Evolutionary conservation across 257 asterid species (phyloP).

Genomic region (Rhazya stricta): DNA sequence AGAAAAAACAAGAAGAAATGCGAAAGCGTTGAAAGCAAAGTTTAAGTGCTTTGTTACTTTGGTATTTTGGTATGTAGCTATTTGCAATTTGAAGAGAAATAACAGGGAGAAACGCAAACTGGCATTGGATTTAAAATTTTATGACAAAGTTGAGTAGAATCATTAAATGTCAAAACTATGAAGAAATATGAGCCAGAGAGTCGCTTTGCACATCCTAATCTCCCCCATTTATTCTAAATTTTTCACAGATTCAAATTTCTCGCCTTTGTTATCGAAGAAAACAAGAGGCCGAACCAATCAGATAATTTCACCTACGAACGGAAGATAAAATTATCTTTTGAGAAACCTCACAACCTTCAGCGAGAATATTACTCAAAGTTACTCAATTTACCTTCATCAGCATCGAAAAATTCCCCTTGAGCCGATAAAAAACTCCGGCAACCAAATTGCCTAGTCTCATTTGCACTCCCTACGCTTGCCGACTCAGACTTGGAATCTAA

Average conservation of each 20-base stretch:
- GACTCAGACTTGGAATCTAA: conserved; percentile 38
- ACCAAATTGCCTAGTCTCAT: conserved; percentile 40
- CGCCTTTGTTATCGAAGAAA: not conserved
- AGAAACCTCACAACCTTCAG: not conserved
- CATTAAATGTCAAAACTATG: not conserved
- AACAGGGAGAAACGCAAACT: not conserved
- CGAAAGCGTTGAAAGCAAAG: no score
- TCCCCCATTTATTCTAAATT: not conserved
- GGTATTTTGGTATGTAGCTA: not conserved
- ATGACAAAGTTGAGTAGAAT: not conserved
- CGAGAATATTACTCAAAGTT: not conserved
- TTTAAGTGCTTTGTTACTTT: not conserved
- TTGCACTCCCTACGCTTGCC: conserved; percentile 33
- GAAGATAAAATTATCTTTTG: not conserved
- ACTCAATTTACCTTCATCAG: conserved; percentile 54
- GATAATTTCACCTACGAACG: not conserved
- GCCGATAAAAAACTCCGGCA: conserved; percentile 54
- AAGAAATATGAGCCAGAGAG: not conserved
- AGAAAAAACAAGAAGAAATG: not conserved
- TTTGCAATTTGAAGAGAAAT: no score
- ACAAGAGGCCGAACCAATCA: not conserved
- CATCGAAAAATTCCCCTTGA: conserved; percentile 77
- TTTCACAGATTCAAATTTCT: not conserved
- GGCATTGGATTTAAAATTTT: not conserved
- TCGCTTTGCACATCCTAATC: not conserved